Conservation (phyloP, 179 eudicot species). For the Camellia oleifera region DNA sequence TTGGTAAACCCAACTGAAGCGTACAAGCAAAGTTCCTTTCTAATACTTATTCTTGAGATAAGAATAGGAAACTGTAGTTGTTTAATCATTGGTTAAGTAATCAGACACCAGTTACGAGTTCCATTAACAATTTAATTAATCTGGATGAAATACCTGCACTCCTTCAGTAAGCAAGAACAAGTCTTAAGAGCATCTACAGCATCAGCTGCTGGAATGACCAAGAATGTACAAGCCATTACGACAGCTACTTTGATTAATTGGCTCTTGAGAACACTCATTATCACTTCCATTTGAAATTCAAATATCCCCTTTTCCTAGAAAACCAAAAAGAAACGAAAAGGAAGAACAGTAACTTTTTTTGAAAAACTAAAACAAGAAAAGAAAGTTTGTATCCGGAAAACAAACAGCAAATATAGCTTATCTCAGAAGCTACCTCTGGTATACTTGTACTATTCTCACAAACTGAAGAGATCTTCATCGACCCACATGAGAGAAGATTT, state of each 20-base stretch:
- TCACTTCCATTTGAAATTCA: conserved; percentile 19
- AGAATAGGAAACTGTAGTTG: background rate
- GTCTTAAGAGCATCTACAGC: conserved; percentile 96
- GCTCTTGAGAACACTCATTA: conserved; percentile 37
- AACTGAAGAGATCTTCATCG: conserved; percentile 26
- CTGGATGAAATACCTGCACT: conserved; percentile 74
- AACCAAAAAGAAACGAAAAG: conserved; percentile 9
- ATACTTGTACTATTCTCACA: conserved; percentile 21
- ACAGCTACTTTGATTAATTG: conserved; percentile 48
- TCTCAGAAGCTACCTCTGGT: conserved; percentile 36
- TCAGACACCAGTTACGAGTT: background rate
- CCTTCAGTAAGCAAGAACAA: conserved; percentile 86
- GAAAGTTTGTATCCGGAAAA: background rate
- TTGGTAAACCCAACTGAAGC: background rate
- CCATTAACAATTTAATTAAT: background rate
- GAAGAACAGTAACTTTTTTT: background rate
- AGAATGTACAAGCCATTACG: conserved; percentile 50
- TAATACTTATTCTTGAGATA: background rate
- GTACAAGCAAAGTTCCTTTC: background rate
- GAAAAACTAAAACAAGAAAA: background rate
- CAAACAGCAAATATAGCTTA: background rate
- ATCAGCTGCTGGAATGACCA: conserved; percentile 74
- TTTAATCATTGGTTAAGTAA: conserved; percentile 9
- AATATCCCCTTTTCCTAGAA: conserved; percentile 26
- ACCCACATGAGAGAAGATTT: conserved; percentile 30